Percentiles rank a stretch among this genome's conserved stretches.
phyloP scores from a whole-genome alignment of 2,329 filamentous ascomycete species.

The Ophiostoma sp. region DNA sequence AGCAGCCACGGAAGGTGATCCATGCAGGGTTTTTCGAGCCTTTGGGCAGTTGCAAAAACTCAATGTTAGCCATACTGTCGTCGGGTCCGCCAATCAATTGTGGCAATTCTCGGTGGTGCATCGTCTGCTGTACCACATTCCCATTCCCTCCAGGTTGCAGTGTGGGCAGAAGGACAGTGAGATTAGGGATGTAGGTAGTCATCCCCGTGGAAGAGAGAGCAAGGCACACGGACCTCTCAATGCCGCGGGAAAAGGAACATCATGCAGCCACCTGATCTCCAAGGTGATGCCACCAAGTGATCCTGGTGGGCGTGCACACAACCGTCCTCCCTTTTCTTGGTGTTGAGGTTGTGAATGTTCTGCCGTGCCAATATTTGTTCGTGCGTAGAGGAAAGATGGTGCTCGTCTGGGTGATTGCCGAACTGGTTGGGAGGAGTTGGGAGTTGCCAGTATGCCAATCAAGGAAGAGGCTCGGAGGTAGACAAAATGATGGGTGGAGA shows the following conservation, averaged over 20 bases:
- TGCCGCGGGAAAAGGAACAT: background rate
- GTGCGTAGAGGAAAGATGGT: background rate
- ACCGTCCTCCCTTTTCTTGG: background rate
- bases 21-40: constrained; percentile 90
- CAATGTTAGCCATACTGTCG: constrained; percentile 19
- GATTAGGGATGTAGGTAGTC: background rate
- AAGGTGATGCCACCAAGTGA: background rate
- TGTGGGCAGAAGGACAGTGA: background rate
- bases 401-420: background rate
- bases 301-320: background rate
- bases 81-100: background rate
- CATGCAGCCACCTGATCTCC: background rate
- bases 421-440: background rate
- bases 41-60: constrained; percentile 43
- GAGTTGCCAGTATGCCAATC: background rate
- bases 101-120: background rate
- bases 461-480: background rate
- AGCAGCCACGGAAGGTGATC: constrained; percentile 81
- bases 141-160: background rate
- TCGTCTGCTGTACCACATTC: constrained; percentile 2
- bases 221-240: background rate
- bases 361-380: background rate
- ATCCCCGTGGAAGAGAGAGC: background rate
- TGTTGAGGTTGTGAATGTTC: background rate
- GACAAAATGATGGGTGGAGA: background rate